These are phyloP conservation scores for Monosporascus ibericus DNA, from an alignment of 2,329 filamentous ascomycete species.

Conservation along the genomic window DNA sequence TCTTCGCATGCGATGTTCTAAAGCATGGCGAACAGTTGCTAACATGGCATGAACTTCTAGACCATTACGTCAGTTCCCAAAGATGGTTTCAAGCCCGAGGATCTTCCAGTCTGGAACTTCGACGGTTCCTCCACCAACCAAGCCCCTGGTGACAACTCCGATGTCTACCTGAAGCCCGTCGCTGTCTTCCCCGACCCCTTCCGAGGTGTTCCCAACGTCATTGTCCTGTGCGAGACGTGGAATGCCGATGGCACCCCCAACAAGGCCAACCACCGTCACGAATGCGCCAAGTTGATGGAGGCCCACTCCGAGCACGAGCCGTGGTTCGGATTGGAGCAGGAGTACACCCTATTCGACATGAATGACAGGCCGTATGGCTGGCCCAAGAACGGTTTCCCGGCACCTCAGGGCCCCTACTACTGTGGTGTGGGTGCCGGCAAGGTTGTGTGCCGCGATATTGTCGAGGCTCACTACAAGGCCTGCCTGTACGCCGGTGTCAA, in stretches of 20 bases:
- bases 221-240: conserved; percentile 93
- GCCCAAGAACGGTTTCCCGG: conserved; percentile 76
- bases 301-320: conserved; percentile 74
- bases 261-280: conserved; percentile 97
- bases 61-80: conserved; percentile 40
- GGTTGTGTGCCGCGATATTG: conserved; percentile 96
- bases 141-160: conserved; percentile 90
- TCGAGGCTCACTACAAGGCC: conserved; percentile 83
- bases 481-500: conserved; percentile 84
- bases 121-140: conserved; percentile 84
- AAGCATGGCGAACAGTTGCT: conserved; percentile 1
- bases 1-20: not conserved
- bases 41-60: conserved; percentile 24
- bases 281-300: conserved; percentile 85
- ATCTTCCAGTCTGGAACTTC: conserved; percentile 52
- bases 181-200: conserved; percentile 90
- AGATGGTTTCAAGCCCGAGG: conserved; percentile 40
- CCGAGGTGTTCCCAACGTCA: conserved; percentile 82
- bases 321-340: conserved; percentile 98
- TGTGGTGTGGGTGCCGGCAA: conserved; percentile 96
- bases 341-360: conserved; percentile 88
- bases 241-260: conserved; percentile 91
- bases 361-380: conserved; percentile 89
- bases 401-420: conserved; percentile 92
- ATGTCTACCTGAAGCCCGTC: conserved; percentile 90